Conservation (phyloP, 306 rosid species). For the Fagus sylvatica region DNA sequence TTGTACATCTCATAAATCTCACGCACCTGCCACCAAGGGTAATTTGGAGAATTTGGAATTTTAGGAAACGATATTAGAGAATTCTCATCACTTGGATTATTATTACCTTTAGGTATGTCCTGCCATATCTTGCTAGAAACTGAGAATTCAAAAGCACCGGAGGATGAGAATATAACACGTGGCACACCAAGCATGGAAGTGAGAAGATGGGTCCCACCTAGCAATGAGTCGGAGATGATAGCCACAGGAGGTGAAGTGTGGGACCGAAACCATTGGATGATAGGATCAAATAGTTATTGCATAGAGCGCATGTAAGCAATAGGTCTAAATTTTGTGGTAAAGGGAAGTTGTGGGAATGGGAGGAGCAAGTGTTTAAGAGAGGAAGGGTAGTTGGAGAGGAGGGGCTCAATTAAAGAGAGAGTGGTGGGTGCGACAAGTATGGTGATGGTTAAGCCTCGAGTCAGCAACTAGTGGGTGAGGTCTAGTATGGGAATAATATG, state of each 20-base stretch:
- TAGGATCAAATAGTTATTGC: no score
- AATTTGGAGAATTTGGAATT: constrained; percentile 34
- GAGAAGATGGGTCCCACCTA: constrained; percentile 51
- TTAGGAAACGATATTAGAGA: constrained; percentile 29
- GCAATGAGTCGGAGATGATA: constrained; percentile 47
- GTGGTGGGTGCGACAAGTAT: no score
- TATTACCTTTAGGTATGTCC: constrained; percentile 2
- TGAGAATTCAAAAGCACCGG: constrained; percentile 27
- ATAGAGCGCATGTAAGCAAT: no score
- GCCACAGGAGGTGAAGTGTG: constrained; percentile 32
- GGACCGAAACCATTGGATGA: neutral
- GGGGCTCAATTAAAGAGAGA: no score
- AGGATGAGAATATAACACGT: constrained; percentile 43
- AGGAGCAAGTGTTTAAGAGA: no score
- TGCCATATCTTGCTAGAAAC: constrained; percentile 28
- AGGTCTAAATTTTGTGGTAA: no score
- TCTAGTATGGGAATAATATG: no score
- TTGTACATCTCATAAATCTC: no score
- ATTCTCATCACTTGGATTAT: neutral
- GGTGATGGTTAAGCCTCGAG: no score
- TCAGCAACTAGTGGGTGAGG: no score
- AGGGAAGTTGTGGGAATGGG: no score
- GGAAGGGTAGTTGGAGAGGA: no score
- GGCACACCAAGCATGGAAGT: constrained; percentile 30
- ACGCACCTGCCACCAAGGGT: constrained; percentile 46